These are phyloP conservation scores for Beauveria asiatica DNA, from an alignment of 2,329 filamentous ascomycete genomes.

Conservation along the genomic window DNA sequence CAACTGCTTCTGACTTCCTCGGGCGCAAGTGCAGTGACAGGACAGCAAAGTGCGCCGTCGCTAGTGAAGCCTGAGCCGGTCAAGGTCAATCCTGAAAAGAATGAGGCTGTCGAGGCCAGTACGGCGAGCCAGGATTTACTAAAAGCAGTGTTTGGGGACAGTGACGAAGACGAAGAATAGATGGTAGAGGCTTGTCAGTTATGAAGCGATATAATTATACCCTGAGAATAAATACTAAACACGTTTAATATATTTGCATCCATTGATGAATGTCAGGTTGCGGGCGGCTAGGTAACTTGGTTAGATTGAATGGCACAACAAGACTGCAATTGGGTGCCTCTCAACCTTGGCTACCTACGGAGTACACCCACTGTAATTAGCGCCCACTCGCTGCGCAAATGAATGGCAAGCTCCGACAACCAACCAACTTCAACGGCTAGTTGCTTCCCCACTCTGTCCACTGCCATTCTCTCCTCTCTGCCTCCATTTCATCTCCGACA, in stretches of 20 bases:
- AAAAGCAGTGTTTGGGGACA: constrained; percentile 87
- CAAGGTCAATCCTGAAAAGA: constrained; percentile 61
- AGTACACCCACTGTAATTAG: neutral
- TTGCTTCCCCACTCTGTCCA: constrained; percentile 1
- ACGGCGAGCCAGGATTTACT: constrained; percentile 75
- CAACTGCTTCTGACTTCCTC: constrained; percentile 10
- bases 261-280: neutral
- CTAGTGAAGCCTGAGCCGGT: constrained; percentile 16
- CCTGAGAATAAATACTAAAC: neutral
- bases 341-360: neutral
- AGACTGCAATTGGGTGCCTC: neutral
- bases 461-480: neutral
- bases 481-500: constrained; percentile 8
- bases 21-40: neutral
- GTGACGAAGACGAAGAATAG: constrained; percentile 52
- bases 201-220: neutral
- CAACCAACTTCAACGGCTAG: neutral
- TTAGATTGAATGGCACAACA: neutral
- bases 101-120: constrained; percentile 57
- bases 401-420: neutral
- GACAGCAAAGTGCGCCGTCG: constrained; percentile 11
- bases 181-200: neutral
- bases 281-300: neutral
- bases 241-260: too few relatives aligned
- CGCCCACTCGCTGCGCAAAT: neutral